phyloP scores from a whole-genome alignment of 345 rosid genomes.

The Firmiana major region DNA sequence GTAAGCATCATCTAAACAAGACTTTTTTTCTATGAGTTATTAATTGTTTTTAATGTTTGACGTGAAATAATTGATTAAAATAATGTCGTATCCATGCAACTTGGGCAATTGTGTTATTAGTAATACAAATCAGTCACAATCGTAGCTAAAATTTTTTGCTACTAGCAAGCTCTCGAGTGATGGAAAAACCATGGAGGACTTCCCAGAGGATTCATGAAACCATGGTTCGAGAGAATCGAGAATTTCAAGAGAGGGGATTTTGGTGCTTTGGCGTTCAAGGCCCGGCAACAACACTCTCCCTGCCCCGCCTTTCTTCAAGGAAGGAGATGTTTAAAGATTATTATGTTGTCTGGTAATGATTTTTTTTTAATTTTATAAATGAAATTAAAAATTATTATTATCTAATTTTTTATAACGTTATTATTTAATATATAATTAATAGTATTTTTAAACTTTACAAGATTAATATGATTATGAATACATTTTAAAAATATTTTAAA shows the following conservation, averaged over 20 bases:
- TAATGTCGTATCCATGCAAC: background rate
- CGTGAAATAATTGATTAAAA: background rate
- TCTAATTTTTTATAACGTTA: too few species aligned
- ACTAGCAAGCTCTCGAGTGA: too few species aligned
- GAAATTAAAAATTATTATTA: too few species aligned
- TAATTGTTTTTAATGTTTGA: background rate
- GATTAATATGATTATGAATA: too few species aligned
- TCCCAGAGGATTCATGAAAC: conserved; percentile 1
- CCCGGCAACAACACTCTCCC: background rate
- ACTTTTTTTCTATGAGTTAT: background rate
- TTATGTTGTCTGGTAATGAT: too few species aligned
- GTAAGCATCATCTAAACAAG: background rate
- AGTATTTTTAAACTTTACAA: too few species aligned
- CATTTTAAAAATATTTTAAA: too few species aligned
- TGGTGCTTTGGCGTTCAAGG: conserved; percentile 18
- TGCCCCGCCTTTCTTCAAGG: background rate
- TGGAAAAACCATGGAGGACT: background rate
- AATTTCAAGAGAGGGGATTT: conserved; percentile 24
- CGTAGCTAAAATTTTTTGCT: background rate
- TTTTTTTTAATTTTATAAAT: too few species aligned
- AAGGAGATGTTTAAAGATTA: too few species aligned
- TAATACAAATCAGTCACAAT: background rate
- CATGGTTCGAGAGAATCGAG: background rate
- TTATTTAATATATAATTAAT: too few species aligned
- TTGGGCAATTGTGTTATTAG: background rate